phyloP scores from a whole-genome alignment of 306 rosid species.

The Pueraria montana region DNA sequence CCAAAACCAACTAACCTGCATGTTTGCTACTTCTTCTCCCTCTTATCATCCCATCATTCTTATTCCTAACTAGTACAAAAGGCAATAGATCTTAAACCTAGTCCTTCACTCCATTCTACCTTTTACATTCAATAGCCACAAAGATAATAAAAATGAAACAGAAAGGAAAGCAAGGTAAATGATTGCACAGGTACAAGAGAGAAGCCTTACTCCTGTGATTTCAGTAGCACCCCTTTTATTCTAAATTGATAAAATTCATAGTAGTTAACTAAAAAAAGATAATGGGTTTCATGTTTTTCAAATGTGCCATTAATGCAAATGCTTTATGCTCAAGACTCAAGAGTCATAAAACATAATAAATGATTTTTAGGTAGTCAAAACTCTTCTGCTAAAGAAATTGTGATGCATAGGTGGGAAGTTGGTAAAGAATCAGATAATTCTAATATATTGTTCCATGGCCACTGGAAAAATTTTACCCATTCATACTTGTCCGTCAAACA shows the following conservation, averaged over 20 bases:
- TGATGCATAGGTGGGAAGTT: background rate
- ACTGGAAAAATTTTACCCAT: background rate
- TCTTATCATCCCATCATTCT: conserved; percentile 17
- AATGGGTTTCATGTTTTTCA: conserved; percentile 1
- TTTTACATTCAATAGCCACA: conserved; percentile 11
- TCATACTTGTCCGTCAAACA: background rate
- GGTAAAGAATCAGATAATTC: background rate
- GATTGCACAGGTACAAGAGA: background rate
- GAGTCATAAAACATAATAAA: background rate
- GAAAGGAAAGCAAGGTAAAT: background rate
- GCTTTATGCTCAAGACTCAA: background rate
- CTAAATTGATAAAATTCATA: conserved; percentile 22
- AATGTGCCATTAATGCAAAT: background rate
- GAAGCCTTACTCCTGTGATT: conserved; percentile 1
- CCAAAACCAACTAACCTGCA: conserved; percentile 7
- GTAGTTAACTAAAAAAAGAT: background rate
- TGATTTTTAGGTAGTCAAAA: background rate
- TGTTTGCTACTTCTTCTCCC: background rate
- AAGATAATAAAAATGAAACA: conserved; percentile 4
- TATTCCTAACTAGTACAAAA: conserved; percentile 16
- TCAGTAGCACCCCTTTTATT: conserved; percentile 14
- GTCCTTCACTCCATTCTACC: background rate
- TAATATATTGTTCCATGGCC: background rate
- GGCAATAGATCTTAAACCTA: background rate
- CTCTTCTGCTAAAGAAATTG: background rate